These are phyloP conservation scores for Zoysia matrella DNA, from an alignment of 202 grass and related monocot species.

Conservation along the genomic window DNA sequence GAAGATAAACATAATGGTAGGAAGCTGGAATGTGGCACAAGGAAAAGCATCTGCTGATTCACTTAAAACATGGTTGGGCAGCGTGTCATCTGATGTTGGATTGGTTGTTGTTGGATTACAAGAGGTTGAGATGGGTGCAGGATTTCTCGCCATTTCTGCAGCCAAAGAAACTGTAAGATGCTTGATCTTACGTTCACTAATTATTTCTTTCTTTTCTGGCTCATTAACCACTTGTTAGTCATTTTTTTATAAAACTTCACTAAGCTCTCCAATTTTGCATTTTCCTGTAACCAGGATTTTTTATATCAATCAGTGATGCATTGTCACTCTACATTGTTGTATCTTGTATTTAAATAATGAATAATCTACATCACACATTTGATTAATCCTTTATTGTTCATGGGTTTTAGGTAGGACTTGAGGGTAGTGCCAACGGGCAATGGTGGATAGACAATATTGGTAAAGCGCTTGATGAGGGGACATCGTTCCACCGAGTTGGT, in stretches of 20 bases:
- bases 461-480: constrained; percentile 87
- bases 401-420: constrained; percentile 28
- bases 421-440: too few relatives aligned
- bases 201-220: constrained; percentile 16
- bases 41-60: too few relatives aligned
- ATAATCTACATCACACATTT: constrained; percentile 25
- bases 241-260: neutral
- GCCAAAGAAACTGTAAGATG: neutral
- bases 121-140: too few relatives aligned
- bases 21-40: constrained; percentile 71
- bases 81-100: too few relatives aligned
- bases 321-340: neutral
- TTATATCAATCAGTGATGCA: neutral
- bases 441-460: constrained; percentile 37
- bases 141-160: too few relatives aligned
- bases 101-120: too few relatives aligned
- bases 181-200: constrained; percentile 31
- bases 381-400: constrained; percentile 38
- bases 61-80: too few relatives aligned
- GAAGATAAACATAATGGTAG: constrained; percentile 64
- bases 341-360: constrained; percentile 12
- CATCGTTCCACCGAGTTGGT: constrained; percentile 89
- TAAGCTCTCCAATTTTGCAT: neutral
- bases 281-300: neutral
- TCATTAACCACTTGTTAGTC: constrained; percentile 12